These are phyloP conservation scores for Neobulgaria alba DNA, from an alignment of 2,329 filamentous ascomycete genomes.

Conservation along the genomic window DNA sequence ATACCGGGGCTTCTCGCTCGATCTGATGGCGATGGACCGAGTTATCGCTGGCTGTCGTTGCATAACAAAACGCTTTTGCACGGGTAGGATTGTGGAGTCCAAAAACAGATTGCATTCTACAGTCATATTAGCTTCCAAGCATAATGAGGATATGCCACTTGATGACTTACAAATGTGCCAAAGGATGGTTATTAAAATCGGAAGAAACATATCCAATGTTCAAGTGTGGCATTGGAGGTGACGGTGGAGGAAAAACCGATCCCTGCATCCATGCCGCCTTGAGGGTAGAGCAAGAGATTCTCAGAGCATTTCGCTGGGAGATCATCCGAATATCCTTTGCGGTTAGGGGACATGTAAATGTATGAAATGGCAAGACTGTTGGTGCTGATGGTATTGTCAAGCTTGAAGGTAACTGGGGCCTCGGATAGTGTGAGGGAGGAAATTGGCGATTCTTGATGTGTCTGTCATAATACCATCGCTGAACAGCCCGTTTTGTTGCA, in stretches of 20 bases:
- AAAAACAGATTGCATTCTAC: conserved; percentile 92
- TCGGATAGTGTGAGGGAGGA: conserved; percentile 50
- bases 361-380: conserved; percentile 93
- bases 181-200: conserved; percentile 96
- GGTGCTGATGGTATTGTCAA: conserved; percentile 79
- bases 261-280: conserved; percentile 77
- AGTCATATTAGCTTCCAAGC: conserved; percentile 1
- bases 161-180: conserved; percentile 69
- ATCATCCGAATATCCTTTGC: conserved; percentile 89
- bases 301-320: conserved; percentile 85
- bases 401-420: conserved; percentile 64
- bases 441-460: conserved; percentile 55
- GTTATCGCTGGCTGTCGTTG: conserved; percentile 83
- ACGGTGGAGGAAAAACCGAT: conserved; percentile 75
- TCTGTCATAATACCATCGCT: conserved; percentile 82
- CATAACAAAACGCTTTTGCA: conserved; percentile 87
- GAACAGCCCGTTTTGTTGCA: conserved; percentile 65
- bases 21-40: conserved; percentile 89
- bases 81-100: conserved; percentile 70
- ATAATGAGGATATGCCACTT: too few relatives aligned
- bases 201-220: conserved; percentile 95
- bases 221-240: conserved; percentile 73
- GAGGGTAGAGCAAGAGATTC: conserved; percentile 86
- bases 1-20: conserved; percentile 83
- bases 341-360: conserved; percentile 88